Evolutionary conservation across 345 rosid species (phyloP).

Genomic region (Syzygium oleosum): DNA sequence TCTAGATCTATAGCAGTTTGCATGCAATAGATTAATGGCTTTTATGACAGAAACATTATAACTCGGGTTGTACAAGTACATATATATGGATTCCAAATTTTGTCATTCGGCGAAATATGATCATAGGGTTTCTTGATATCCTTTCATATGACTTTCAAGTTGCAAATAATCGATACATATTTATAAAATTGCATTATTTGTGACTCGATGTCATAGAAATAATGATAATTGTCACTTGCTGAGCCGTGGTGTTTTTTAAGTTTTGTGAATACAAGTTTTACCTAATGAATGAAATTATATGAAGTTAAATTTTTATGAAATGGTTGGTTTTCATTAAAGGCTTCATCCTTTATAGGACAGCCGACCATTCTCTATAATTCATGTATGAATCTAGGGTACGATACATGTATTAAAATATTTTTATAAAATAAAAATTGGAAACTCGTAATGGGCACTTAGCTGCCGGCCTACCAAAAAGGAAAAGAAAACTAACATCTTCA

Average conservation of each 20-base stretch:
- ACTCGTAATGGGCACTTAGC: too few species aligned
- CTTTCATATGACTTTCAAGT: too few species aligned
- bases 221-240: background rate
- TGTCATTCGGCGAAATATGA: too few species aligned
- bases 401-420: background rate
- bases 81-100: too few species aligned
- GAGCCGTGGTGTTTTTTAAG: background rate
- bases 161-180: too few species aligned
- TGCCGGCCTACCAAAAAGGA: background rate
- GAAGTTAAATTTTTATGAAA: background rate
- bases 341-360: background rate
- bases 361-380: background rate
- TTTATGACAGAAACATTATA: background rate
- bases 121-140: too few species aligned
- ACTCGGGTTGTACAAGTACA: background rate
- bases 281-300: rapidly evolving
- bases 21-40: background rate
- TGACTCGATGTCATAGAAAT: background rate
- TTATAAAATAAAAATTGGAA: too few species aligned
- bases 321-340: background rate
- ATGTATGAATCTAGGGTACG: background rate
- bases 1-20: background rate
- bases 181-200: background rate
- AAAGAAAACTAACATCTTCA: too few species aligned
- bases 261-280: background rate